Percentiles rank a stretch among this genome's conserved stretches.
These are phyloP conservation scores for Serendipita sp. DNA, from an alignment of 768 basidiomycete genomes.

Conservation along the genomic window DNA sequence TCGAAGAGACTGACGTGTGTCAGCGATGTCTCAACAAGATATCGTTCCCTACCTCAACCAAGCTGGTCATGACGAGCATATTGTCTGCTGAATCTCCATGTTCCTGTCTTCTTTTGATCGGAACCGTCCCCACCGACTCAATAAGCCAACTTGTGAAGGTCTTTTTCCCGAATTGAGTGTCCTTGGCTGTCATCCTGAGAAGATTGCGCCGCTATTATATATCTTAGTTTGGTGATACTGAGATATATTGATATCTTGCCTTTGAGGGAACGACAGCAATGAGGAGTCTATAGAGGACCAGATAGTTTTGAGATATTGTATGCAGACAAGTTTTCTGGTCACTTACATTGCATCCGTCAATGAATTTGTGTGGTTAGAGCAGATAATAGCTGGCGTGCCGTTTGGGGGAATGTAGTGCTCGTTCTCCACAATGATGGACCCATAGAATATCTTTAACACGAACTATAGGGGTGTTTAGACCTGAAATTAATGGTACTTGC, in stretches of 20 bases:
- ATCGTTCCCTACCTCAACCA: constrained; percentile 37
- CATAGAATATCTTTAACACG: constrained; percentile 83
- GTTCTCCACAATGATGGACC: constrained; percentile 73
- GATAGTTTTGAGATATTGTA: background rate
- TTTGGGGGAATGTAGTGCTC: constrained; percentile 48
- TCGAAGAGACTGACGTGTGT: constrained; percentile 41
- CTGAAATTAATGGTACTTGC: background rate
- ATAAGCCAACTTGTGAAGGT: constrained; percentile 88
- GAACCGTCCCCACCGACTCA: constrained; percentile 74
- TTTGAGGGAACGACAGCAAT: constrained; percentile 55
- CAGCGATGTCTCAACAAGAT: background rate
- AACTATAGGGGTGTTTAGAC: constrained; percentile 23
- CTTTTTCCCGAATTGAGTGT: constrained; percentile 64
- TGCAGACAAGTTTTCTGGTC: background rate
- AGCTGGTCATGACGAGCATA: constrained; percentile 43
- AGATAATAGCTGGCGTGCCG: constrained; percentile 66
- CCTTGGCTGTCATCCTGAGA: constrained; percentile 73
- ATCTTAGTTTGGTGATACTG: background rate
- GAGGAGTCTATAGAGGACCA: constrained; percentile 33
- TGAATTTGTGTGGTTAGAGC: constrained; percentile 75
- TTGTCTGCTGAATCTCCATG: constrained; percentile 43
- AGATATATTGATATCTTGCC: constrained; percentile 22
- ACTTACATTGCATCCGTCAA: constrained; percentile 73
- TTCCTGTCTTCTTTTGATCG: constrained; percentile 64
- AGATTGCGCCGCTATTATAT: constrained; percentile 52